These are phyloP conservation scores for Acrodontium crateriforme DNA, from an alignment of 2,329 filamentous ascomycete species.

Conservation along the genomic window DNA sequence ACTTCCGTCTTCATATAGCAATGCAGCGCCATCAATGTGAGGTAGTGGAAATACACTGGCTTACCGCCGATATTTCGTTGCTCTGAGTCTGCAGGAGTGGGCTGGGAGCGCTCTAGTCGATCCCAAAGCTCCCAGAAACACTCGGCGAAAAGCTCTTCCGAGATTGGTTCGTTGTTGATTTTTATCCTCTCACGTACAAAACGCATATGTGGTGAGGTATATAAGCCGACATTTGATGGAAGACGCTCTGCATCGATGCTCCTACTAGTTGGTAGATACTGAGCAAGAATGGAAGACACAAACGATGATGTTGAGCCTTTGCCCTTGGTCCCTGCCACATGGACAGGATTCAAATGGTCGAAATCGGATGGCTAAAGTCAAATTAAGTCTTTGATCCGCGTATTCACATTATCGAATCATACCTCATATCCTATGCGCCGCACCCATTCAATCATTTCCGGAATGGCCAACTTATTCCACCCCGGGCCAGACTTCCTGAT, in stretches of 20 bases:
- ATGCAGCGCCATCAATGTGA: constrained; percentile 81
- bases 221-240: constrained; percentile 48
- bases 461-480: constrained; percentile 62
- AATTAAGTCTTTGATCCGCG: too few relatives aligned
- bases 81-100: constrained; percentile 34
- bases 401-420: too few relatives aligned
- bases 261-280: constrained; percentile 36
- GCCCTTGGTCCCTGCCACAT: constrained; percentile 87
- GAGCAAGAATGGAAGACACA: constrained; percentile 61
- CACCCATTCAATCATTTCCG: constrained; percentile 71
- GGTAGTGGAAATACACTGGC: constrained; percentile 82
- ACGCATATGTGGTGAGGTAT: constrained; percentile 74
- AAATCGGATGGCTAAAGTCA: constrained; percentile 44
- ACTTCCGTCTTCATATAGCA: constrained; percentile 66
- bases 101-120: constrained; percentile 40
- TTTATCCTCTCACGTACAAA: constrained; percentile 75
- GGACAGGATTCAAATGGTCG: constrained; percentile 50
- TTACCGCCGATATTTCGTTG: constrained; percentile 46
- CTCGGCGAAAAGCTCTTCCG: constrained; percentile 52
- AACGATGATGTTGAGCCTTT: constrained; percentile 85
- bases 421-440: constrained; percentile 61
- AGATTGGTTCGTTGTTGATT: constrained; percentile 59
- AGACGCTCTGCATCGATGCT: constrained; percentile 19
- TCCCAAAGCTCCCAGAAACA: constrained; percentile 85
- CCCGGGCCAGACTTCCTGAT: constrained; percentile 59